Percentiles rank a stretch among this genome's conserved stretches.
Conservation (phyloP, 2,329 filamentous ascomycete genomes). For the Aspergillus hortae region DNA sequence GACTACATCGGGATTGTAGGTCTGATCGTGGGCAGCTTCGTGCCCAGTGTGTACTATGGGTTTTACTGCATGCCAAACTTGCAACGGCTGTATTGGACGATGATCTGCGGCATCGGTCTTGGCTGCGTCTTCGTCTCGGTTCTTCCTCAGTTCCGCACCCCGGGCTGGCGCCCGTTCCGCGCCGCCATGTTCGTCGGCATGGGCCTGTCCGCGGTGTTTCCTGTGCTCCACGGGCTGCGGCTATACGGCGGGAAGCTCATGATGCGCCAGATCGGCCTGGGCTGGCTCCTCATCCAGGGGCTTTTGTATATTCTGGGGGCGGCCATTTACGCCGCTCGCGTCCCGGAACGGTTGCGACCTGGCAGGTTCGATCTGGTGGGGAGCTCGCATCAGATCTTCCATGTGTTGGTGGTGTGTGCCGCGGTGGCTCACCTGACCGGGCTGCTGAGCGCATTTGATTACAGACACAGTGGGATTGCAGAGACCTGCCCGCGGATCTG, state of each 20-base stretch:
- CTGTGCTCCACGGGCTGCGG: conserved; percentile 71
- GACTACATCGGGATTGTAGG: conserved; percentile 94
- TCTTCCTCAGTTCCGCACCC: conserved; percentile 78
- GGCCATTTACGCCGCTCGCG: conserved; percentile 75
- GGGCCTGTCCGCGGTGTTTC: conserved; percentile 78
- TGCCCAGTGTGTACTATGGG: conserved; percentile 84
- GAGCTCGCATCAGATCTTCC: conserved; percentile 94
- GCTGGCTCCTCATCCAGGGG: conserved; percentile 77
- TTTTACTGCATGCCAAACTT: conserved; percentile 68
- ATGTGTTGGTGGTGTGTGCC: conserved; percentile 80
- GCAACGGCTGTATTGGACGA: conserved; percentile 68
- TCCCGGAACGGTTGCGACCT: conserved; percentile 77
- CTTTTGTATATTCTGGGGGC: conserved; percentile 82
- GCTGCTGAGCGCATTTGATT: conserved; percentile 80
- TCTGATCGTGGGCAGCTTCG: conserved; percentile 85
- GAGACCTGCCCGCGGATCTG: conserved; percentile 43
- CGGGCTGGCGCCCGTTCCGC: conserved; percentile 77
- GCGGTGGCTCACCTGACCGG: conserved; percentile 78
- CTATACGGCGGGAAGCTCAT: conserved; percentile 66
- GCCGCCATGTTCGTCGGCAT: conserved; percentile 86
- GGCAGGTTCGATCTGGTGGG: conserved; percentile 87
- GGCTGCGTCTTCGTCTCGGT: conserved; percentile 74
- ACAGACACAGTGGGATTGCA: conserved; percentile 64
- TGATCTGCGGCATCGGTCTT: conserved; percentile 74
- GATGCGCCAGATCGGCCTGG: conserved; percentile 70